Percentiles rank a stretch among this genome's conserved stretches.
Evolutionary conservation across 352 stramenopile species (phyloP).

Genomic region (Globisporangium carolinianum): DNA sequence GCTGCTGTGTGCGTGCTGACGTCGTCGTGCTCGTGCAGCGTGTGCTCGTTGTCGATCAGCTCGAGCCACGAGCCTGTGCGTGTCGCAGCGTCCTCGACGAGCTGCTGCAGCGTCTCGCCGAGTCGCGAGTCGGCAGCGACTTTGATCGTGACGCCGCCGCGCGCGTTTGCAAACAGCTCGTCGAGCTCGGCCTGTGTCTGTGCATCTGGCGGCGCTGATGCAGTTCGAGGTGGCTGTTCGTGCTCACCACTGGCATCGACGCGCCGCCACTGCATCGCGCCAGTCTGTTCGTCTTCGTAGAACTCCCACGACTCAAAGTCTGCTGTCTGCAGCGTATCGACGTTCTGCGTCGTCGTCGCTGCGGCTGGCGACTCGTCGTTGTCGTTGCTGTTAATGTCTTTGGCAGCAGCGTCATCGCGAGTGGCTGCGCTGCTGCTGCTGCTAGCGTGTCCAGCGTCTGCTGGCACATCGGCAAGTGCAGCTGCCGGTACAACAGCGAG

Average conservation of each 20-base stretch:
- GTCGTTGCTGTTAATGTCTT: background rate
- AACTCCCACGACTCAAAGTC: slow-evolving; percentile 7
- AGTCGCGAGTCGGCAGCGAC: background rate
- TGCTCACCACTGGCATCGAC: background rate
- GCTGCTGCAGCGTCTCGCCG: background rate
- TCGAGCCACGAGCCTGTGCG: background rate
- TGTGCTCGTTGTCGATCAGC: background rate
- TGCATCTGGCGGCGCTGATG: background rate
- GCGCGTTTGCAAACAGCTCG: background rate
- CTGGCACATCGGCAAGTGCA: background rate
- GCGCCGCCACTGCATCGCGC: background rate
- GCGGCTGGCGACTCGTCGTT: background rate
- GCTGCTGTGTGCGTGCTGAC: background rate
- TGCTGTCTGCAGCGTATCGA: background rate
- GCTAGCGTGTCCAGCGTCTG: background rate
- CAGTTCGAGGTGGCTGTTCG: background rate
- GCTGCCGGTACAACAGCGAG: background rate
- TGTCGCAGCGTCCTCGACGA: background rate
- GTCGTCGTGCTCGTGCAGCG: background rate
- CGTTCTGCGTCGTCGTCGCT: background rate
- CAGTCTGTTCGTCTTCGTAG: slow-evolving; percentile 1
- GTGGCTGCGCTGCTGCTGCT: background rate
- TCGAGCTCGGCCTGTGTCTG: background rate
- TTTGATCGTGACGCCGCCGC: background rate
- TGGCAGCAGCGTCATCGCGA: background rate